phyloP scores from a whole-genome alignment of 1,284 basidiomycete species.

The Ceratobasidium sp. region DNA sequence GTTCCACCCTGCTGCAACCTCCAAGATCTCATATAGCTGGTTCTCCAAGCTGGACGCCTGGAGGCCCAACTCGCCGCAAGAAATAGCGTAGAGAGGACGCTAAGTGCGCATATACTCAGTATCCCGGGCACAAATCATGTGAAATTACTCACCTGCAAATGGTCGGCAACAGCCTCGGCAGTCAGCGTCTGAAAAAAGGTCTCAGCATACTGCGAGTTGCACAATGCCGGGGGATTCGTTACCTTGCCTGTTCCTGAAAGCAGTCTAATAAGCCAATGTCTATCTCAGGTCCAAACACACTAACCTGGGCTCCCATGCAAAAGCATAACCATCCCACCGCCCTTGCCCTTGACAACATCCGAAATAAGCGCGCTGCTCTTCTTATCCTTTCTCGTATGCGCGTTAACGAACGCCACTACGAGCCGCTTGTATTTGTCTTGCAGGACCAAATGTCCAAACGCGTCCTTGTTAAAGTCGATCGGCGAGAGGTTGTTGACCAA shows the following conservation, averaged over 20 bases:
- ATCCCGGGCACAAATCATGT: background rate
- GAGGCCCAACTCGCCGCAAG: conserved; percentile 8
- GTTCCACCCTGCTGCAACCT: background rate
- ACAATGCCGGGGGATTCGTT: background rate
- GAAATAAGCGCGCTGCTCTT: background rate
- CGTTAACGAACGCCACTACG: background rate
- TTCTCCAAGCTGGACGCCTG: background rate
- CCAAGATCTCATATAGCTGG: background rate
- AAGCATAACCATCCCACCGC: conserved; percentile 7
- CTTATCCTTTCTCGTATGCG: background rate
- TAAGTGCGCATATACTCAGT: background rate
- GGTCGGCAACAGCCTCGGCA: conserved; percentile 21
- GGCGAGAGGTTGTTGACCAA: background rate
- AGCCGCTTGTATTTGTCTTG: conserved; percentile 2
- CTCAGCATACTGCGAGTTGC: background rate
- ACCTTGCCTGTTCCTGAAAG: conserved; percentile 33
- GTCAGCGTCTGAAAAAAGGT: conserved; percentile 18
- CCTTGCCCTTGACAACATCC: conserved; percentile 15
- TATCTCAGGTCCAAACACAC: background rate
- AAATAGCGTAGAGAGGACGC: conserved; percentile 21
- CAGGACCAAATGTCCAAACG: conserved; percentile 13
- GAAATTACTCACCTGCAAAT: background rate
- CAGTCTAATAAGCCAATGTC: background rate
- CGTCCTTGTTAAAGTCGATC: conserved; percentile 3
- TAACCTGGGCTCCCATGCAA: conserved; percentile 31